Base-by-base conservation (phyloP, 2,329 filamentous ascomycete species). In the Neoscytalidium dimidiatum region DNA sequence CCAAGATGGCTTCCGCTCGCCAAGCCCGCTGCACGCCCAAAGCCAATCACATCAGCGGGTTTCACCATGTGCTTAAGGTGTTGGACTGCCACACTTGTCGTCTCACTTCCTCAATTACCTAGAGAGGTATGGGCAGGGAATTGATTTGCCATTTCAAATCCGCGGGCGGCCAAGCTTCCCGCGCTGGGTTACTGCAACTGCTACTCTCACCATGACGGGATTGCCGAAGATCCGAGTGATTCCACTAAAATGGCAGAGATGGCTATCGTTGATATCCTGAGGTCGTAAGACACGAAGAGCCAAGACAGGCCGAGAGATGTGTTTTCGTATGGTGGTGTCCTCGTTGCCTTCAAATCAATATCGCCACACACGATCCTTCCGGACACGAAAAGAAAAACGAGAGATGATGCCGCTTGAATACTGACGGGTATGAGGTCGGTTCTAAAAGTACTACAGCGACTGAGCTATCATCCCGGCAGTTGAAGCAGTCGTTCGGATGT, bases 31-130 rank as follows among this genome's bases (percentile, higher is more conserved):
- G 58, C 43, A 38, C 5, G 41, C 4, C 8, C 11, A 21, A 29
- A 62, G 58, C 58, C 58, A 62, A 62, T 62, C 44, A 51, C 21
- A 51, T 49, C 38, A 13, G 41, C 41, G 17, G 19, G 56, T 60
- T 31, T 46, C 41, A 60, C 38, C 56, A 46, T 46, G 41, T 60
- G 56, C 41, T 31, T 41, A 17, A 46, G 28, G 56, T 46, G 35
- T 60, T 46, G 56, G 56, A 46, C 56, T 60, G 56, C 56, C 46
- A 60, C 56, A 46, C 38, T 33, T 46, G n/a, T 46, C 56, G 38
- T 41, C 26, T 60, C 56, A 23, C n/a, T 23, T 46, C 23, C 3
- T 41, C 41, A 11, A 41, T 46, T 46, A 31, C 56, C 56, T 19
- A 46, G 21, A 33, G 28, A 21, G 38, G 56, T 33, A 60, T 21